phyloP scores from a whole-genome alignment of 176 grass and related monocot species.

The Triticum urartu region DNA sequence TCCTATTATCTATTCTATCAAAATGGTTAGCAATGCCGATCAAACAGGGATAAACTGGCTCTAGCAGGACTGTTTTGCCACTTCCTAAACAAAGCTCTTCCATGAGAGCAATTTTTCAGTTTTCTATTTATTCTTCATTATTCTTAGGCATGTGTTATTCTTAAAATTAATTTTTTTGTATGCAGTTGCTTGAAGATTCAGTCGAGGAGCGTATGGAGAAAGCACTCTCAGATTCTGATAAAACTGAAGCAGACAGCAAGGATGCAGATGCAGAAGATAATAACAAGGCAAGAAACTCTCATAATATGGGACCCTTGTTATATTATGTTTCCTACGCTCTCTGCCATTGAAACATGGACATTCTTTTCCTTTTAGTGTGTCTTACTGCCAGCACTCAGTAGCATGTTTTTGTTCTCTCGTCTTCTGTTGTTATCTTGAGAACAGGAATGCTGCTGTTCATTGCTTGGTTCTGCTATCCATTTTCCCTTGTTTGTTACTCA shows the following conservation, averaged over 20 bases:
- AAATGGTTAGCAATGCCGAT: not conserved
- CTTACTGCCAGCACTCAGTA: not conserved
- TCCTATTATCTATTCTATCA: constrained; percentile 4
- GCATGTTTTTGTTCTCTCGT: not conserved
- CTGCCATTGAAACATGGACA: not conserved
- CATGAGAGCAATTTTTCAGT: not conserved
- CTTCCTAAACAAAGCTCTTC: not conserved
- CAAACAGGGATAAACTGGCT: not conserved
- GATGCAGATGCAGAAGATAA: constrained; percentile 79
- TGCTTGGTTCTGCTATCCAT: not conserved
- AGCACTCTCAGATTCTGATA: constrained; percentile 79
- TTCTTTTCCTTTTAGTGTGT: not conserved
- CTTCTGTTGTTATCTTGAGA: not conserved
- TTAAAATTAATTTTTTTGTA: constrained; percentile 26
- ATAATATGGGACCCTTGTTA: not conserved
- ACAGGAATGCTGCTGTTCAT: not conserved
- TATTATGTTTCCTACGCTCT: not conserved
- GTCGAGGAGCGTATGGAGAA: constrained; percentile 83
- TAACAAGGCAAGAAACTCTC: constrained; percentile 57
- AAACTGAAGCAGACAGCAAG: constrained; percentile 85
- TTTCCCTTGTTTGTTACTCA: not conserved
- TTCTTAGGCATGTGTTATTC: not conserved
- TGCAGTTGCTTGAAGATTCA: constrained; percentile 96
- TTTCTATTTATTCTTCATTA: constrained; percentile 1
- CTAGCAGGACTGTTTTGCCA: not conserved